Evolutionary conservation across 1,139 yeast species (phyloP).

Genomic region (Candida mesenterica): DNA sequence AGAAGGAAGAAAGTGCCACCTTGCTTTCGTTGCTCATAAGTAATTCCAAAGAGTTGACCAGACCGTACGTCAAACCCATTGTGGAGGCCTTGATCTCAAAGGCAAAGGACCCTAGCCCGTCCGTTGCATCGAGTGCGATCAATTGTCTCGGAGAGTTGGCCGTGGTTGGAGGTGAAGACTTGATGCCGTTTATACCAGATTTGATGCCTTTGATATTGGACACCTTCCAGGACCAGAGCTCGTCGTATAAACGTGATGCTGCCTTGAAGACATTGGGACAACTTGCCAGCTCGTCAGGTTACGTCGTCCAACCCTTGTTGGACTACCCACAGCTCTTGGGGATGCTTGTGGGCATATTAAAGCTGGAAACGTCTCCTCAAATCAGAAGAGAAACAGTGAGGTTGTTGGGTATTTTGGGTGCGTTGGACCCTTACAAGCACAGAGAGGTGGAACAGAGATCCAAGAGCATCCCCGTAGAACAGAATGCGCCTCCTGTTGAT

Average conservation of each 20-base stretch:
- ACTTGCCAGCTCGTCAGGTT: slow-evolving; percentile 85
- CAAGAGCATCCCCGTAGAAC: slow-evolving; percentile 64
- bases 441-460: slow-evolving; percentile 83
- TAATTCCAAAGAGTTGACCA: slow-evolving; percentile 74
- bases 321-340: slow-evolving; percentile 90
- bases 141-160: slow-evolving; percentile 89
- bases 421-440: slow-evolving; percentile 93
- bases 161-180: slow-evolving; percentile 83
- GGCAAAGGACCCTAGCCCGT: slow-evolving; percentile 68
- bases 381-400: slow-evolving; percentile 86
- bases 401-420: slow-evolving; percentile 89
- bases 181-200: slow-evolving; percentile 67
- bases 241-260: slow-evolving; percentile 82
- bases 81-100: slow-evolving; percentile 79
- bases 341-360: slow-evolving; percentile 74
- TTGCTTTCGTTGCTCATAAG: slow-evolving; percentile 71
- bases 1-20: slow-evolving; percentile 84
- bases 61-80: slow-evolving; percentile 89
- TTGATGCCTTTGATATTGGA: slow-evolving; percentile 87
- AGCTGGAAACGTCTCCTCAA: slow-evolving; percentile 70
- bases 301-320: slow-evolving; percentile 88
- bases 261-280: slow-evolving; percentile 88
- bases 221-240: slow-evolving; percentile 89
- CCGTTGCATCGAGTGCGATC: slow-evolving; percentile 84
- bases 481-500: slow-evolving; percentile 86